Conservation (phyloP, 192 early-diverging fungal species). For the Coemansia sp. region DNA sequence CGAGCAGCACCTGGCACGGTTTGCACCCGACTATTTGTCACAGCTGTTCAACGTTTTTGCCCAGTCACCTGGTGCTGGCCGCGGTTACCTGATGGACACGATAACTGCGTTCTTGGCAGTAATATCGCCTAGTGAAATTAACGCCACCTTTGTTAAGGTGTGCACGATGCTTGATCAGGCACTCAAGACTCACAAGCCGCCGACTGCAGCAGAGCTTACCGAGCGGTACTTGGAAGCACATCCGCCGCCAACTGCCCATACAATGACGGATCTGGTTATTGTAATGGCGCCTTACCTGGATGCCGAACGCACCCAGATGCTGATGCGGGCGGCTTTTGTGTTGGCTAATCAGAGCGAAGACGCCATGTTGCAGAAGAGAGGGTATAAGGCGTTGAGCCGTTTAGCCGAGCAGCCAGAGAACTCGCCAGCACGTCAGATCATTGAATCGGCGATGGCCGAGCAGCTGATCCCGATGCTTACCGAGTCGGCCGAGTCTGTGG, state of each 20-base stretch:
- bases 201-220: constrained; percentile 54
- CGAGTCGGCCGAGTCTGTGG: constrained; percentile 64
- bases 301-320: constrained; percentile 61
- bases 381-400: constrained; percentile 79
- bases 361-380: constrained; percentile 87
- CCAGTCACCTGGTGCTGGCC: constrained; percentile 59
- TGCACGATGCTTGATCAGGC: constrained; percentile 59
- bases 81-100: constrained; percentile 66
- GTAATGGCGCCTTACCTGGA: constrained; percentile 75
- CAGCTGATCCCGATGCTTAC: constrained; percentile 75
- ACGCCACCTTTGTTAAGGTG: constrained; percentile 64
- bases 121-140: constrained; percentile 60
- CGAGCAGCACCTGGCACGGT: constrained; percentile 59
- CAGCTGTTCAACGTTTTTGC: constrained; percentile 80
- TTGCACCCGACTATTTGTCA: constrained; percentile 68
- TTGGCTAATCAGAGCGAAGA: constrained; percentile 61
- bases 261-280: constrained; percentile 83
- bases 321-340: constrained; percentile 51
- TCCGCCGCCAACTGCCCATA: constrained; percentile 72
- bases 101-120: constrained; percentile 68
- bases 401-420: constrained; percentile 40
- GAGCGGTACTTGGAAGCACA: constrained; percentile 48
- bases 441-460: constrained; percentile 46
- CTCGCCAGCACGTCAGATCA: constrained; percentile 30
- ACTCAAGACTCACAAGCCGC: constrained; percentile 55